phyloP scores from a whole-genome alignment of 1,139 yeast genomes.

The Magnusiomyces ingens region DNA sequence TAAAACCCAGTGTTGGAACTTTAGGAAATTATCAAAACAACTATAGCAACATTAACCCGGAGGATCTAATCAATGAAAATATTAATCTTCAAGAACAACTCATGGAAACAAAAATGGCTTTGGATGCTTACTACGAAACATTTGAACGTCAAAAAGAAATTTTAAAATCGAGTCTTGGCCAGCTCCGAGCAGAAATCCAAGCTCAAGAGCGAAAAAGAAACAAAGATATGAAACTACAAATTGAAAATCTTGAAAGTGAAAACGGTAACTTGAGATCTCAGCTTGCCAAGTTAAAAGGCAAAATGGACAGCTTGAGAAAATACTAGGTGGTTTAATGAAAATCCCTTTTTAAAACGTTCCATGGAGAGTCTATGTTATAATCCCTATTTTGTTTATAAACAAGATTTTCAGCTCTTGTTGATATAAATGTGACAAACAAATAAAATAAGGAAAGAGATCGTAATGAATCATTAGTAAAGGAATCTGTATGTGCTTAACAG shows the following conservation, averaged over 20 bases:
- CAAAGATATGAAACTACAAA: constrained; percentile 27
- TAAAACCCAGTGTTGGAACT: no score
- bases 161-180: constrained; percentile 27
- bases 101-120: constrained; percentile 18
- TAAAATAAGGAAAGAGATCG: no score
- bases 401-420: no score
- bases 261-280: constrained; percentile 34
- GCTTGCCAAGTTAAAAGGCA: constrained; percentile 30
- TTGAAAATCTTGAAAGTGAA: constrained; percentile 31
- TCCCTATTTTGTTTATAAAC: no score
- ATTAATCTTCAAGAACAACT: constrained; percentile 25
- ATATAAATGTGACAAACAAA: no score
- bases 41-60: constrained; percentile 12
- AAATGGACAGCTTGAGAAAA: constrained; percentile 40
- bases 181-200: constrained; percentile 28
- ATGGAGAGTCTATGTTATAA: no score
- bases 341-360: constrained; percentile 38
- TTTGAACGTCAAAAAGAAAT: constrained; percentile 29
- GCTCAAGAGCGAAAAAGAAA: constrained; percentile 25
- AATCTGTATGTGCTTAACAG: no score
- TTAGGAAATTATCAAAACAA: no score
- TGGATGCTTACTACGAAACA: constrained; percentile 32
- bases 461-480: no score
- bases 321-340: constrained; percentile 68
- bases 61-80: constrained; percentile 23